Evolutionary conservation across 768 basidiomycete species (phyloP), one percentile per base, ranked within the genome.

Genomic region (Suillus weaverae): DNA sequence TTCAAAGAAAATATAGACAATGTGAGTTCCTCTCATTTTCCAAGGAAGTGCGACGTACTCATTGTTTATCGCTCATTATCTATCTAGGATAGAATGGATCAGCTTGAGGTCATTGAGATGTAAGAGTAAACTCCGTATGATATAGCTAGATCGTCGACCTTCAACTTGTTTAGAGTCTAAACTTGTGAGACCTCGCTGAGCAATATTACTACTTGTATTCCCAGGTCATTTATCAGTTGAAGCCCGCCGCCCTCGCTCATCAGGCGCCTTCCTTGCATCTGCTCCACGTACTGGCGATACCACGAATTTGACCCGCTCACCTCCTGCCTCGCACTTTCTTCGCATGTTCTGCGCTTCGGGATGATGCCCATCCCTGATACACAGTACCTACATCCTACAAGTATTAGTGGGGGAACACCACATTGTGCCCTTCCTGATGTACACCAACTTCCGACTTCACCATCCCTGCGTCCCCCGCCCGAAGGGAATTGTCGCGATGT

Each of bases 61-160:
- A 56, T 38, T 38, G 1, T 53, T 10, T 38, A 22, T 22, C n/a
- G 20, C 33, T 35, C 32, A 14, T 55, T 55, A 2, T 50, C 7
- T 18, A 18, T 32, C 30, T 51, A 30, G 50, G 4, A 32, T 18
- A 10, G 2, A 4, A 13, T 2, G 33, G 10, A 54, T 5, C 8
- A 57, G 38, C 38, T 57, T 26, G 56, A 57, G 18, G 56, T 57
- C 38, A 57, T 57, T 30, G 14, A 56, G 36, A 38, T 56, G 7
- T 38, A 22, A 51, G 22, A 39, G 22, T 22, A 33, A 18, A 26
- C 36, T 14, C n/a, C 4, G 22, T 18, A 57, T 57, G 30, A 33
- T 11, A 20, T 16, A 26, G 8, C 16, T 57, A 18, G 32, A 54
- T 33, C 5, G 20, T 53, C 2, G 32, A 20, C 32, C 32, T 33